phyloP scores from a whole-genome alignment of 2,329 filamentous ascomycete genomes.

The Cercospora brassicicola region DNA sequence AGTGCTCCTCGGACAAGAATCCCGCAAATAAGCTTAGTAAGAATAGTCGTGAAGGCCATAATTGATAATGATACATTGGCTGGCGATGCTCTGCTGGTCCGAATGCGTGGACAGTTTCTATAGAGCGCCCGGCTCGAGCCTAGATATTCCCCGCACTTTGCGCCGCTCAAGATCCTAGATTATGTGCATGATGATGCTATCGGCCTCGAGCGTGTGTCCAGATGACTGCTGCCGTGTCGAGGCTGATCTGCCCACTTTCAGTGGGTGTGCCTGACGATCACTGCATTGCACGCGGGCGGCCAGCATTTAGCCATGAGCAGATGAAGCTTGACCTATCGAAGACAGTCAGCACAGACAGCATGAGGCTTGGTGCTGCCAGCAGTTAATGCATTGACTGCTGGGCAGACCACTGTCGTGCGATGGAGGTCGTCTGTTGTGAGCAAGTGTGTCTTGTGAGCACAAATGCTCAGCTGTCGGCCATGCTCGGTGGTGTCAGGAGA shows the following conservation, averaged over 20 bases:
- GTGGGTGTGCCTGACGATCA: constrained; percentile 19
- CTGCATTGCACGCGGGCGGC: constrained; percentile 1
- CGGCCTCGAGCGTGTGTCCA: constrained; percentile 1
- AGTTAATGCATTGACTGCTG: neutral
- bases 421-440: neutral
- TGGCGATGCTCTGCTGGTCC: neutral
- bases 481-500: too few relatives aligned
- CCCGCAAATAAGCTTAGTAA: neutral
- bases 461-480: neutral
- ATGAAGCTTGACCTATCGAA: neutral
- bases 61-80: neutral
- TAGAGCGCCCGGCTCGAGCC: neutral
- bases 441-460: neutral
- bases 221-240: neutral
- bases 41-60: neutral
- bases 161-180: neutral
- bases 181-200: constrained; percentile 12
- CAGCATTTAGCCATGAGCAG: neutral
- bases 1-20: neutral
- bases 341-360: too few relatives aligned
- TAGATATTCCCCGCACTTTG: constrained; percentile 7
- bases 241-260: neutral
- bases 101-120: neutral
- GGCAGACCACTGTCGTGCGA: neutral
- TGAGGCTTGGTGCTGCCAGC: too few relatives aligned